Conservation (phyloP, 768 basidiomycete genomes). For the Trametes cubensis region DNA sequence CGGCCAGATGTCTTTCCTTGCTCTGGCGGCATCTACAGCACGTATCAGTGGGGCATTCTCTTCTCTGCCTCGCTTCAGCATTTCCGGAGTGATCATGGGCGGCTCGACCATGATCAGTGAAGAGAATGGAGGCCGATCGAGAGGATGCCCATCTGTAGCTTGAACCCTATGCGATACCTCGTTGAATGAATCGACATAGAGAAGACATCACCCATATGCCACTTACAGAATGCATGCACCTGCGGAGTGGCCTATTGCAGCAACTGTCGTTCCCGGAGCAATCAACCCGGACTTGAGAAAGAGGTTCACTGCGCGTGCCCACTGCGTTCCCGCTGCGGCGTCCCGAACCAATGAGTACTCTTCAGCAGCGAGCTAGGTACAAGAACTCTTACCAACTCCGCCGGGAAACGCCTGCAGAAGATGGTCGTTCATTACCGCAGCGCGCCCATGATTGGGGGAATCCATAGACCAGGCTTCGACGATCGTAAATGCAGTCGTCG, state of each 20-base stretch:
- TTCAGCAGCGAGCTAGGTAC: not conserved
- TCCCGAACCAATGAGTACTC: not conserved
- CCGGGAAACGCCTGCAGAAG: not conserved
- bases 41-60: not conserved
- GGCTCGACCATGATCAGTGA: slow-evolving; percentile 21
- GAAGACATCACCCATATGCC: not conserved
- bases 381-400: not conserved
- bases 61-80: not conserved
- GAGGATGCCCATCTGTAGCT: not conserved
- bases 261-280: not conserved
- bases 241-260: not conserved
- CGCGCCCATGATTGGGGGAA: slow-evolving; percentile 1
- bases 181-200: not conserved
- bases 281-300: not conserved
- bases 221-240: slow-evolving; percentile 4
- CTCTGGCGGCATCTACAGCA: not conserved
- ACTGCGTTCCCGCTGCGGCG: not conserved
- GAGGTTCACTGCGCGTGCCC: not conserved
- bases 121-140: slow-evolving; percentile 3
- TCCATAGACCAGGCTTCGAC: slow-evolving; percentile 11
- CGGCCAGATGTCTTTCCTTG: slow-evolving; percentile 20
- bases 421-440: not conserved
- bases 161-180: not conserved
- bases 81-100: slow-evolving; percentile 11
- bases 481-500: slow-evolving; percentile 7